Evolutionary conservation across 2,329 filamentous ascomycete species (phyloP).

Genomic region (Cercospora sesami): DNA sequence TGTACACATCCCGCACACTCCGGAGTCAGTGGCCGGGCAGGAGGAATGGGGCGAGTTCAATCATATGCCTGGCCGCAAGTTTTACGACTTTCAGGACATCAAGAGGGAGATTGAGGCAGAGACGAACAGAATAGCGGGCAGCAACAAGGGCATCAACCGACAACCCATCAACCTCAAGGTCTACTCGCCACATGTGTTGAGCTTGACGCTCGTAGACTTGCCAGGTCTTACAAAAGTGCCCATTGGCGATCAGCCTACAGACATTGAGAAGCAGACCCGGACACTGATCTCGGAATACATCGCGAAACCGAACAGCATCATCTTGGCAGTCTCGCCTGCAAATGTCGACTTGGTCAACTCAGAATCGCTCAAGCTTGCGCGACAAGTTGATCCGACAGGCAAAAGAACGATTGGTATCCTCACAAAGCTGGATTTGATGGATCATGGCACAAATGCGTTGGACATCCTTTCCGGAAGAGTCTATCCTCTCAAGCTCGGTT

Average conservation of each 20-base stretch:
- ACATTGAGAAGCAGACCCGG: conserved; percentile 98
- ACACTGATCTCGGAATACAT: conserved; percentile 98
- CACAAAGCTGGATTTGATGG: conserved; percentile 97
- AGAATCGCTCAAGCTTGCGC: conserved; percentile 91
- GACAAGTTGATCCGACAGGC: conserved; percentile 93
- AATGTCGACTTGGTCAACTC: conserved; percentile 99
- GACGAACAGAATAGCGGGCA: conserved; percentile 89
- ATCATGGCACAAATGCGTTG: conserved; percentile 95
- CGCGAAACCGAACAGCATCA: conserved; percentile 97
- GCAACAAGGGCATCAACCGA: conserved; percentile 97
- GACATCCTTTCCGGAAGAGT: conserved; percentile 97
- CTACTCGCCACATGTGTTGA: conserved; percentile 94
- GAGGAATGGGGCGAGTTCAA: conserved; percentile 93
- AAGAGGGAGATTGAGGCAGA: conserved; percentile 97
- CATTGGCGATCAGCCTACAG: conserved; percentile 93
- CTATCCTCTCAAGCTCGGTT: conserved; percentile 93
- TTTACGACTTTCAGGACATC: conserved; percentile 89
- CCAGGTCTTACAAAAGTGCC: conserved; percentile 95
- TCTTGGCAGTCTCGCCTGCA: conserved; percentile 92
- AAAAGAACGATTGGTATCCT: conserved; percentile 94
- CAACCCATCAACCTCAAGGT: conserved; percentile 98
- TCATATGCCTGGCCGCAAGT: conserved; percentile 84
- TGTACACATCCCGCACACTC: conserved; percentile 70
- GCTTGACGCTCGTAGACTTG: conserved; percentile 91
- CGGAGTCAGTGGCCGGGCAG: conserved; percentile 67